phyloP scores from a whole-genome alignment of 768 basidiomycete species.

The Sarcodon aspratus region DNA sequence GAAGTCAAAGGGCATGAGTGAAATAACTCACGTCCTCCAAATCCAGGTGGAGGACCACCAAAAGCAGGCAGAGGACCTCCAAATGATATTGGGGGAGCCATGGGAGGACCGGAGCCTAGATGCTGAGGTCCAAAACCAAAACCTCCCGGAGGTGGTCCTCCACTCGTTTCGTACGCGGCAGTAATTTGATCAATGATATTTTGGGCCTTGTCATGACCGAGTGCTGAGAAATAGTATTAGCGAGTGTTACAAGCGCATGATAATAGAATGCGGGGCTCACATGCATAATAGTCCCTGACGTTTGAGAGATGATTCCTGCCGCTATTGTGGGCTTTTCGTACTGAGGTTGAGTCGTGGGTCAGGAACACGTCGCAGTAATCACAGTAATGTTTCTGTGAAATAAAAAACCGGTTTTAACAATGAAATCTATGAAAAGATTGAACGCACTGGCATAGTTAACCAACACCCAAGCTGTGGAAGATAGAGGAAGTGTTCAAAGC shows the following conservation, averaged over 20 bases:
- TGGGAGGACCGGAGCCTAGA: slow-evolving; percentile 27
- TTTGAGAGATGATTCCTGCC: slow-evolving; percentile 96
- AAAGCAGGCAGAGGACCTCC: slow-evolving; percentile 39
- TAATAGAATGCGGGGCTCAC: slow-evolving; percentile 28
- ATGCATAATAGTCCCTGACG: slow-evolving; percentile 95
- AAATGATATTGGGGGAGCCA: slow-evolving; percentile 27
- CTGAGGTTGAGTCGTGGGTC: slow-evolving; percentile 91
- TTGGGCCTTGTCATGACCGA: slow-evolving; percentile 95
- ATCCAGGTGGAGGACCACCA: slow-evolving; percentile 37
- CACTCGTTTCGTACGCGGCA: slow-evolving; percentile 78
- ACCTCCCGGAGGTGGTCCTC: slow-evolving; percentile 79
- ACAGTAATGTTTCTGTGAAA: slow-evolving; percentile 77
- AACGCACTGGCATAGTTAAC: slow-evolving; percentile 55
- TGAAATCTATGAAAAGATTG: slow-evolving; percentile 1
- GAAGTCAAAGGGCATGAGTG: not conserved
- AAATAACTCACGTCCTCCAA: slow-evolving; percentile 25
- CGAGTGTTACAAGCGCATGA: not conserved
- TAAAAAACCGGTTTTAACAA: slow-evolving; percentile 2
- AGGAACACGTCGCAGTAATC: slow-evolving; percentile 91
- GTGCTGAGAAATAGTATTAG: slow-evolving; percentile 32
- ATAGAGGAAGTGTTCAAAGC: slow-evolving; percentile 1
- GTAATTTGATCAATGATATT: slow-evolving; percentile 98
- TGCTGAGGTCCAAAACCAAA: slow-evolving; percentile 83
- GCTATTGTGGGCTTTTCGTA: slow-evolving; percentile 96
- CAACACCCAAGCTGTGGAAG: not conserved